Base-by-base conservation (phyloP, 306 rosid species). In the Phaseolus lunatus region DNA sequence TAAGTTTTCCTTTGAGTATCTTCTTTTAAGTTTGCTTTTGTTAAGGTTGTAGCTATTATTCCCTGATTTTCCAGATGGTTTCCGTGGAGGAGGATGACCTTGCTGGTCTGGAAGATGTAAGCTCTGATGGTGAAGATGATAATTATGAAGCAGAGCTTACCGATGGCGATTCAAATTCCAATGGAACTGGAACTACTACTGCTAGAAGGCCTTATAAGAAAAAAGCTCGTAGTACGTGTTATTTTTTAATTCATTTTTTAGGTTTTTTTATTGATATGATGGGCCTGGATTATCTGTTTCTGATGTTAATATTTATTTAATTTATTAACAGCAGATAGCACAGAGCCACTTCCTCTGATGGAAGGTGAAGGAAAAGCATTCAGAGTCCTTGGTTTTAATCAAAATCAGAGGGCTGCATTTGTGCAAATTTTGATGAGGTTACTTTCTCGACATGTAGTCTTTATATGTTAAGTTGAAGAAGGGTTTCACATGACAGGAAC, bases 41-140 rank as follows among this genome's bases (percentile, higher is more conserved):
- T 58, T 44, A 45, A 45, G 57, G 37, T 33, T 65, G 18, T 65
- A 29, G 79, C 65, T 79, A 37, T 74, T 29, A 16, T 76, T 72
- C 35, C 50, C 23, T 68, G 59, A 68, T 16, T 83, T 52, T 26
- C 71, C 85, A 95, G 99, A 95, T 92, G 97, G 97, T 89, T 59
- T 91, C 99, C 24, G 97, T 95, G 83, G 99, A 95, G 83, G 99
- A 95, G 27, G 99, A 95, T 72, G 99, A 95, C 81, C 99, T 95
- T 65, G 99, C 99, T 84, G 99, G 99, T 80, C 84, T 95, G 78
- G 94, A 92, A 81, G 97, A 92, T 88, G 93, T 92, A 39, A 92
- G 99, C 84, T 90, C 99, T 78, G 99, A 95, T 44, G 93, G 88
- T 0, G 99, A 95, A 88, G 99, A 95, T 77, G 99, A 92, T 77